Base-by-base conservation (phyloP, 2,329 filamentous ascomycete species). In the Penicillium occitanis region DNA sequence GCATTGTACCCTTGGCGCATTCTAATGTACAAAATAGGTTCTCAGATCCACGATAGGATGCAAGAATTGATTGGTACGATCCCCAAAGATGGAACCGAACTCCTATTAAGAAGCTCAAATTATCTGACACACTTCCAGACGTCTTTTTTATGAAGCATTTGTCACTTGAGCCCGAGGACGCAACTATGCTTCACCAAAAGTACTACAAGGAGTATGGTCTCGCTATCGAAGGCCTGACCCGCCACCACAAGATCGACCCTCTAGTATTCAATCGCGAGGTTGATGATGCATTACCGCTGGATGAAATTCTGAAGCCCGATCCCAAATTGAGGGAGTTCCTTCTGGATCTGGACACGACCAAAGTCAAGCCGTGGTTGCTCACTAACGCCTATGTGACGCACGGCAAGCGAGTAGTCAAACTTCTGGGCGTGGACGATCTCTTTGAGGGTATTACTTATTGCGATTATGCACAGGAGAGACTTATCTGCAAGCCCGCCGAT, bases 361-460 rank as follows among this genome's bases (percentile, higher is more conserved):
- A 96, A 76, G 91, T 97, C 69, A 92, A 88, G 69, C 82, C 93
- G 35, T 99, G 96, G 95, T 87, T 99, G 1, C 90, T 99, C 73
- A 99, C 96, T 1, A 99, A 99, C 74, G 95, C 96, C 25, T 97
- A 99, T 73, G 83, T 96, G 69, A 98, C 85, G 40, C 95, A 99
- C 74, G 95, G 88, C 37, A 89, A 87, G 73, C 83, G 93, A 50
- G 95, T 99, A 0, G 88, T 97, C 13, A 88, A 85, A 67, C 81
- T 99, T 22, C 83, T 99, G 1, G 89, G 86, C 1, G 83, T 99
- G 28, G 93, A 96, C 1, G 92, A 97, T 75, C 81, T 94, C 30
- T 99, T 99, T 74, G 94, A 98, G 69, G 95, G 95, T 7, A 87
- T 98, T 68, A 99, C 95, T 0, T 99, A 88, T 77, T 99, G 96